Evolutionary conservation across 2,329 filamentous ascomycete species (phyloP).

Genomic region (Fusarium sambucinum): DNA sequence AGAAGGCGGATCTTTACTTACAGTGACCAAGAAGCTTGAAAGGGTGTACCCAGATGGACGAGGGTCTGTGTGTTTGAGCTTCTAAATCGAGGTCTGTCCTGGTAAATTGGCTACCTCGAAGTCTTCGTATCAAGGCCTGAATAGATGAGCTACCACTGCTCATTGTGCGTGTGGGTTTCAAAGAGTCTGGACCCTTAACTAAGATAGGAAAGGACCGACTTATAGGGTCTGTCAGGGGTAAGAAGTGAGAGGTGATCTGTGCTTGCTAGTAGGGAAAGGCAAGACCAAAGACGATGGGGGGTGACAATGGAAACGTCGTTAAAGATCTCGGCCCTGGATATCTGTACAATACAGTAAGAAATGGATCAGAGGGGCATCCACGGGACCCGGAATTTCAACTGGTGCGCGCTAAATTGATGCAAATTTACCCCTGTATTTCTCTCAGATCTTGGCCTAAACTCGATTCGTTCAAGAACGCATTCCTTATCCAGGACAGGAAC

Average conservation of each 20-base stretch:
- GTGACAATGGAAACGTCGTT: constrained; percentile 1
- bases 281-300: background rate
- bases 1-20: background rate
- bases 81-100: constrained; percentile 29
- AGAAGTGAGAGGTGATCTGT: background rate
- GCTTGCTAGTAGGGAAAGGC: background rate
- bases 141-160: background rate
- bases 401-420: constrained; percentile 7
- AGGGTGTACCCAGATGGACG: constrained; percentile 10
- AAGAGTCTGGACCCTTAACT: constrained; percentile 2
- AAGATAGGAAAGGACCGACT: constrained; percentile 9
- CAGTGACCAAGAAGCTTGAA: constrained; percentile 21
- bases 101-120: constrained; percentile 25
- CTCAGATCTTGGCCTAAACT: constrained; percentile 1
- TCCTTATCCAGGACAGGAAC: constrained; percentile 1
- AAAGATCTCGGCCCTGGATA: constrained; percentile 13
- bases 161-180: constrained; percentile 4
- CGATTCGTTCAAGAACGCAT: constrained; percentile 1
- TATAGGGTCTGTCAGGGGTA: background rate
- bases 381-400: constrained; percentile 19
- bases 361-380: constrained; percentile 7
- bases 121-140: constrained; percentile 2
- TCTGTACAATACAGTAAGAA: constrained; percentile 3
- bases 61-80: constrained; percentile 22
- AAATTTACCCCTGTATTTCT: background rate